Evolutionary conservation across 345 rosid genomes (phyloP).

Genomic region (Trapa bicornis): DNA sequence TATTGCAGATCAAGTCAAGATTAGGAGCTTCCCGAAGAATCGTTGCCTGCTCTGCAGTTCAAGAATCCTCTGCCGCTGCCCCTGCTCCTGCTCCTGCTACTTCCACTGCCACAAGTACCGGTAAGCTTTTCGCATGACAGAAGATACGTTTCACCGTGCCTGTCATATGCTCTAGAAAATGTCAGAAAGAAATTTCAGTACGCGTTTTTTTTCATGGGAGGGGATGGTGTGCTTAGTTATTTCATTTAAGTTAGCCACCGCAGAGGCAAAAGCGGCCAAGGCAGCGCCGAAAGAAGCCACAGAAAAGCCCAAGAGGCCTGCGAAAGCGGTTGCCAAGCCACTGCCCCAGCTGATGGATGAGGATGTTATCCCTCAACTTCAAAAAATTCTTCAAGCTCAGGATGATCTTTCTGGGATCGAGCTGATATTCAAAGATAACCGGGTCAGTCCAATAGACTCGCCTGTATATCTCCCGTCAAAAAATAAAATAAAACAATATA

Average conservation of each 20-base stretch:
- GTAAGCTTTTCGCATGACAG: not conserved
- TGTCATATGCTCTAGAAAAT: not conserved
- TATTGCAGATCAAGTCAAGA: constrained; percentile 33
- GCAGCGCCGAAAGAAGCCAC: constrained; percentile 14
- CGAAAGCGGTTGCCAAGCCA: constrained; percentile 52
- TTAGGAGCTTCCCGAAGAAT: constrained; percentile 19
- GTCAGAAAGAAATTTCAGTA: not conserved
- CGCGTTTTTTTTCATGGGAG: not conserved
- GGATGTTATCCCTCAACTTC: constrained; percentile 77
- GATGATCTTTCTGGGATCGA: constrained; percentile 50
- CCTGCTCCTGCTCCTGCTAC: constrained; percentile 16
- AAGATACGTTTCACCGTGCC: too few relatives aligned
- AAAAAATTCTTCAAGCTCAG: constrained; percentile 54
- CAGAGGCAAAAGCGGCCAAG: constrained; percentile 35
- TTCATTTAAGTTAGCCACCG: constrained; percentile 20
- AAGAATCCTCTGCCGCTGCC: constrained; percentile 69
- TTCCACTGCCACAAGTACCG: not conserved
- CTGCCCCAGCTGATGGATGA: constrained; percentile 71
- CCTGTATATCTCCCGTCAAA: not conserved
- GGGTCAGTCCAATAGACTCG: constrained; percentile 22
- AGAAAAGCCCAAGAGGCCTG: constrained; percentile 31
- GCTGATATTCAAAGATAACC: constrained; percentile 60
- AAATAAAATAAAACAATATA: not conserved
- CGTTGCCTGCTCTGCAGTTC: constrained; percentile 47
- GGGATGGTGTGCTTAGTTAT: not conserved